Evolutionary conservation across 2,329 filamentous ascomycete genomes (phyloP).

Genomic region (Pseudonectria foliicola): DNA sequence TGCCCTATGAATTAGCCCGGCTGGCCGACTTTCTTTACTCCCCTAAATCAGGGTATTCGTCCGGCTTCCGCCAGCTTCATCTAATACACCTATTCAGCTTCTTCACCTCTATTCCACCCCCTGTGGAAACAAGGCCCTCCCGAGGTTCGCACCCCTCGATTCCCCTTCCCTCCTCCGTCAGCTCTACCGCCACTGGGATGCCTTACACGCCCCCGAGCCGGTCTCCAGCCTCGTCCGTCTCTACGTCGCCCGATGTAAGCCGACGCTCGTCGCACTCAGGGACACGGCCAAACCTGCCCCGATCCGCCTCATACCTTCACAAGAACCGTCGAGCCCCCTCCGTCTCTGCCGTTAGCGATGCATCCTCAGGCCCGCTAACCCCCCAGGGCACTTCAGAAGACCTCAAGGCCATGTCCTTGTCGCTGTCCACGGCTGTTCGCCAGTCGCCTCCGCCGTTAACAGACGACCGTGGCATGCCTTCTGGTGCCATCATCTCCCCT

Average conservation of each 20-base stretch:
- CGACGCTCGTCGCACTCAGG: constrained; percentile 50
- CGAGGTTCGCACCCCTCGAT: constrained; percentile 16
- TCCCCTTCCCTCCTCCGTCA: constrained; percentile 7
- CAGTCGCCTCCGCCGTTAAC: constrained; percentile 80
- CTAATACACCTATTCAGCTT: background rate
- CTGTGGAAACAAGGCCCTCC: constrained; percentile 12
- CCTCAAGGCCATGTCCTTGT: constrained; percentile 33
- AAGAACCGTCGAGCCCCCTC: constrained; percentile 56
- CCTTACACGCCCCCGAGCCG: constrained; percentile 78
- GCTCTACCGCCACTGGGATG: constrained; percentile 48
- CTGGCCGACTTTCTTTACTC: constrained; percentile 7
- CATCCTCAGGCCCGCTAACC: constrained; percentile 31
- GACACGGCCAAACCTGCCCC: constrained; percentile 48
- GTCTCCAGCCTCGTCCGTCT: constrained; percentile 53
- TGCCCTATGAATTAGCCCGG: constrained; percentile 14
- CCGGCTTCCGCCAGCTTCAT: constrained; percentile 6
- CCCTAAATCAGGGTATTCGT: constrained; percentile 2
- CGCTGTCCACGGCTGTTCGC: constrained; percentile 50
- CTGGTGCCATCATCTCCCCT: constrained; percentile 81
- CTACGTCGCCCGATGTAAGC: constrained; percentile 49
- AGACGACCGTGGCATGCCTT: constrained; percentile 65
- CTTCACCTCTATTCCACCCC: constrained; percentile 6
- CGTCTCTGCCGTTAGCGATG: constrained; percentile 23
- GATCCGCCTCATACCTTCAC: constrained; percentile 59
- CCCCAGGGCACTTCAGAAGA: constrained; percentile 45